Evolutionary conservation across 345 rosid genomes (phyloP).

Genomic region (Aquilaria sinensis): DNA sequence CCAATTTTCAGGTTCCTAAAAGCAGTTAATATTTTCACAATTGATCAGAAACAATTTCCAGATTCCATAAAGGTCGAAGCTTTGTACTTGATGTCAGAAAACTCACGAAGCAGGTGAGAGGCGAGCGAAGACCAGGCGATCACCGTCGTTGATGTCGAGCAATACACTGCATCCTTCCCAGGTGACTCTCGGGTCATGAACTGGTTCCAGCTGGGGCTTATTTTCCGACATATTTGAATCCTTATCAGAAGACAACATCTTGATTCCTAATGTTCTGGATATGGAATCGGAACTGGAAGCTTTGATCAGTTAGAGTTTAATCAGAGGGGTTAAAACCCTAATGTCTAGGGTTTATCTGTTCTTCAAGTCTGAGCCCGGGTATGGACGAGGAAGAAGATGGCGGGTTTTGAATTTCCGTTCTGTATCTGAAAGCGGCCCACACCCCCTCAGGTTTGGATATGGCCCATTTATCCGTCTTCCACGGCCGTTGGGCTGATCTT

Average conservation of each 20-base stretch:
- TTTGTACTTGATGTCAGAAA: not conserved
- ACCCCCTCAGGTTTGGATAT: no score
- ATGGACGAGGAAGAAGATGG: no score
- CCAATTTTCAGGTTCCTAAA: constrained; percentile 67
- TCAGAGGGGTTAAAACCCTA: no score
- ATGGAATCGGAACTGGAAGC: no score
- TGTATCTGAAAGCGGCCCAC: no score
- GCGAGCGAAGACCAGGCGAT: constrained; percentile 88
- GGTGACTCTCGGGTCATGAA: constrained; percentile 50
- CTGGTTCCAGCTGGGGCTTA: constrained; percentile 9
- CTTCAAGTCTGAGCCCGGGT: no score
- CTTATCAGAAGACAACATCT: not conserved
- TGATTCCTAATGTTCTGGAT: no score
- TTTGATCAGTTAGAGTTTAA: no score
- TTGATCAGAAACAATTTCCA: constrained; percentile 3
- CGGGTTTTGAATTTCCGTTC: no score
- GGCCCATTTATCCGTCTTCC: no score
- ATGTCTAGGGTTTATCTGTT: no score
- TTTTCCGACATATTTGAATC: constrained; percentile 18
- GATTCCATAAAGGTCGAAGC: not conserved
- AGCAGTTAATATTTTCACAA: not conserved
- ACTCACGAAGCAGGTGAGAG: constrained; percentile 77
- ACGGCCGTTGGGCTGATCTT: no score
- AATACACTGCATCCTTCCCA: constrained; percentile 90
- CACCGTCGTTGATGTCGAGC: constrained; percentile 97